A percentile compares a stretch with the other conserved stretches of the same genome.
These are phyloP conservation scores for Anacardium occidentale DNA, from an alignment of 345 rosid species.

Conservation along the genomic window DNA sequence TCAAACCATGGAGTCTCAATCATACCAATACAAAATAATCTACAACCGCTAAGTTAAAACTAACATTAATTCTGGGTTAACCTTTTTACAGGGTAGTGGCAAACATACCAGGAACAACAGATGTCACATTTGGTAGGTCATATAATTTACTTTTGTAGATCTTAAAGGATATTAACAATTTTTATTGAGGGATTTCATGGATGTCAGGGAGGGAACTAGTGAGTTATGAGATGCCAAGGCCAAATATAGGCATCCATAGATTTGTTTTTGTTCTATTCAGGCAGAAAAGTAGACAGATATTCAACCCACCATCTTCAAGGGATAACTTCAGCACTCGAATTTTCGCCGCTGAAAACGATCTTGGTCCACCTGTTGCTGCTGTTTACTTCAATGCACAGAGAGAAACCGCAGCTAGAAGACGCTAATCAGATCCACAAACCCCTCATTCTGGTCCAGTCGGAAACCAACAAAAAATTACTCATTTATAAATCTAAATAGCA, in stretches of 20 bases:
- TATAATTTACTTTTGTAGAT: not conserved
- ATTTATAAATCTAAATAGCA: not conserved
- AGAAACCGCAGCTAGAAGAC: conserved; percentile 65
- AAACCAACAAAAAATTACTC: not conserved
- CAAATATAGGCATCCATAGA: conserved; percentile 65
- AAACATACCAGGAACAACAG: conserved; percentile 68
- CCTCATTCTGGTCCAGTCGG: not conserved
- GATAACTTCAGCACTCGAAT: conserved; percentile 53
- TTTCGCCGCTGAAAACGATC: conserved; percentile 50
- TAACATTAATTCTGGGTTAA: not conserved
- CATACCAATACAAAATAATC: too few relatives aligned
- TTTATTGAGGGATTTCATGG: too few relatives aligned
- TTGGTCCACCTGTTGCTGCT: conserved; percentile 73
- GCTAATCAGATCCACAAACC: conserved; percentile 12
- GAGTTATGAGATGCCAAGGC: conserved; percentile 60
- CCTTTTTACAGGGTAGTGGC: conserved; percentile 49
- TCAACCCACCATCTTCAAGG: conserved; percentile 44
- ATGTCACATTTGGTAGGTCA: conserved; percentile 61
- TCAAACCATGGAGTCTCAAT: too few relatives aligned
- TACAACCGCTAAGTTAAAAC: not conserved
- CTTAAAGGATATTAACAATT: not conserved
- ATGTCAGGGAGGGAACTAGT: conserved; percentile 55
- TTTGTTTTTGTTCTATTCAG: conserved; percentile 60
- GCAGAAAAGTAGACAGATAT: conserved; percentile 47
- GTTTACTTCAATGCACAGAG: conserved; percentile 72